phyloP scores from a whole-genome alignment of 352 stramenopile species.

The Paralagenidium karlingii region DNA sequence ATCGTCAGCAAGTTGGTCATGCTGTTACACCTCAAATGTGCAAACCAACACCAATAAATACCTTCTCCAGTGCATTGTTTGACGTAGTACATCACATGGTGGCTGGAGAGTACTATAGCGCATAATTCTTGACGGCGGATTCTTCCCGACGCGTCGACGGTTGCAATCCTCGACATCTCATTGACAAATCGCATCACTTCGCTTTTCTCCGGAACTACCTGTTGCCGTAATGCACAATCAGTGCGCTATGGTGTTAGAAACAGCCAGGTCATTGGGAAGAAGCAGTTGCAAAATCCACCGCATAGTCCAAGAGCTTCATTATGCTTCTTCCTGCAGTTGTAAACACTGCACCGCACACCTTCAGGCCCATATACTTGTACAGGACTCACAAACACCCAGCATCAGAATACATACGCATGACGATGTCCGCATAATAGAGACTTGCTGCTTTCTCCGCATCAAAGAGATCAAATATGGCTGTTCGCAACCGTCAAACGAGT shows the following conservation, averaged over 20 bases:
- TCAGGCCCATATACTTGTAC: conserved; percentile 1
- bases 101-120: conserved; percentile 34
- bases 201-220: conserved; percentile 22
- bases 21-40: neutral
- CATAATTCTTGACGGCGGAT: conserved; percentile 25
- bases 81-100: conserved; percentile 39
- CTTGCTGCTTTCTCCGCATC: conserved; percentile 18
- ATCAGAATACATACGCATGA: conserved; percentile 19
- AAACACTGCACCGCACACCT: conserved; percentile 18
- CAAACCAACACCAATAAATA: conserved; percentile 2
- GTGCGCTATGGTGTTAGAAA: neutral
- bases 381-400: neutral
- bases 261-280: too few species aligned
- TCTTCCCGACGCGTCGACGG: conserved; percentile 4
- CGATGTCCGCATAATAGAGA: conserved; percentile 25
- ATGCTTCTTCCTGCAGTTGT: conserved; percentile 23
- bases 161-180: conserved; percentile 14
- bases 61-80: conserved; percentile 48
- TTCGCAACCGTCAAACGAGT: neutral
- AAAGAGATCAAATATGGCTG: conserved; percentile 51
- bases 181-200: conserved; percentile 28
- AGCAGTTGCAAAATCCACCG: conserved; percentile 5
- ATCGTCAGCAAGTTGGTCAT: neutral
- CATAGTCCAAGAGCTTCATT: conserved; percentile 49
- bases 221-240: neutral